A percentile compares a stretch with the other conserved stretches of the same genome.
Evolutionary conservation across 139 green algal genomes (phyloP).

Genomic region (Closterium sp.): DNA sequence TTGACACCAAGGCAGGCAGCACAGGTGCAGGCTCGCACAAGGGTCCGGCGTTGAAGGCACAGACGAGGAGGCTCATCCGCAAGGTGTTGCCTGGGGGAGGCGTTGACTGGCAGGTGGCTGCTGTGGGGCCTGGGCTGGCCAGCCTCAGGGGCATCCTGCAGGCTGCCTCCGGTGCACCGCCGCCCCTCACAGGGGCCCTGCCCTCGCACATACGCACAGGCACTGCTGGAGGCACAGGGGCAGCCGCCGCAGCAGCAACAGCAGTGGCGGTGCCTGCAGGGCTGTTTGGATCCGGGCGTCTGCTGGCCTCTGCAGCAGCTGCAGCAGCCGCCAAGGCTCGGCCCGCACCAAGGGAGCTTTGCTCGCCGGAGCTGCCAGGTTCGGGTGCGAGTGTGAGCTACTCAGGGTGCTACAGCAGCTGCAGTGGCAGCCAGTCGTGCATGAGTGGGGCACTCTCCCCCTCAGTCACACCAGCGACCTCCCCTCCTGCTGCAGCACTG

Average conservation of each 20-base stretch:
- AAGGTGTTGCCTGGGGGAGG: not conserved
- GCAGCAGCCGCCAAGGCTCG: not conserved
- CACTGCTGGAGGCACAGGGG: not conserved
- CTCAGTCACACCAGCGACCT: not conserved
- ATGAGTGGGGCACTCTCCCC: not conserved
- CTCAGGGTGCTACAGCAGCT: not conserved
- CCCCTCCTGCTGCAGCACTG: not conserved
- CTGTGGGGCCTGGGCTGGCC: conserved; percentile 11
- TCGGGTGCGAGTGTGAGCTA: not conserved
- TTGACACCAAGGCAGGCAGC: too few species aligned
- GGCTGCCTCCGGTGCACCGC: not conserved
- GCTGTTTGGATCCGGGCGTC: not conserved
- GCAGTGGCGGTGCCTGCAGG: not conserved
- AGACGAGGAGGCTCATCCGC: conserved; percentile 1
- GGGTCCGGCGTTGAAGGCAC: not conserved
- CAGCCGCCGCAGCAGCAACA: not conserved
- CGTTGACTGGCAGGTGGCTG: not conserved
- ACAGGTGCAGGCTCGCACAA: not conserved
- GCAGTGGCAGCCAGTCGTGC: not conserved
- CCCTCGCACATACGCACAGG: not conserved
- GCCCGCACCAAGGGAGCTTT: not conserved
- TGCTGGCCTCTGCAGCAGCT: not conserved
- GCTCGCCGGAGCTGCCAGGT: not conserved
- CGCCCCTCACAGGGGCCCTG: not conserved
- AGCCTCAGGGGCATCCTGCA: conserved; percentile 8